Percentiles rank a stretch among this genome's conserved stretches.
Conservation (phyloP, 495 filamentous ascomycete species). For the Aspergillus biplanus region DNA sequence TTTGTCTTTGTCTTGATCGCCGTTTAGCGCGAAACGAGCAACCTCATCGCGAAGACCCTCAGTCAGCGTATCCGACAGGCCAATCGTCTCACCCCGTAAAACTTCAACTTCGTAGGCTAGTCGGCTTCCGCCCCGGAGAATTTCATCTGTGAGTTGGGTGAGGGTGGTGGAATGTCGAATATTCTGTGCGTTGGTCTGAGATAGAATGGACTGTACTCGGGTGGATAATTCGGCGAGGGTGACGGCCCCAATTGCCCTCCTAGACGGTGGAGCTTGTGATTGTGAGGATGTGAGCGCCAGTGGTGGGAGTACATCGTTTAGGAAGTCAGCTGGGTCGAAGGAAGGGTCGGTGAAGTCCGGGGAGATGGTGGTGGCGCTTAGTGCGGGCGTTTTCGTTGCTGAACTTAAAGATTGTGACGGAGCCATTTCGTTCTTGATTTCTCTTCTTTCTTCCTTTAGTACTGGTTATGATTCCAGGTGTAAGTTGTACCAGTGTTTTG, state of each 20-base stretch:
- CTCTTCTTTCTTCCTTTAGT: no score
- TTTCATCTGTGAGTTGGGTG: conserved; percentile 91
- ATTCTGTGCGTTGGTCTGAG: conserved; percentile 86
- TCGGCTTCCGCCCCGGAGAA: conserved; percentile 80
- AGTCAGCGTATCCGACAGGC: conserved; percentile 73
- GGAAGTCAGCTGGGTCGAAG: conserved; percentile 80
- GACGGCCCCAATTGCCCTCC: conserved; percentile 50
- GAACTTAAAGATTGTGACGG: conserved; percentile 26
- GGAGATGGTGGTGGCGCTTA: conserved; percentile 48
- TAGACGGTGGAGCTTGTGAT: conserved; percentile 37
- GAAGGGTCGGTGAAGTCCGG: conserved; percentile 65
- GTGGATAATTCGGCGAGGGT: conserved; percentile 76
- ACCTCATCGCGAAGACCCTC: conserved; percentile 73
- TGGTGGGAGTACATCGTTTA: conserved; percentile 74
- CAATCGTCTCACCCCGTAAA: conserved; percentile 80
- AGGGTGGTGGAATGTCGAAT: conserved; percentile 79
- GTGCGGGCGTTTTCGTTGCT: conserved; percentile 22
- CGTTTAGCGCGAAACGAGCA: conserved; percentile 62
- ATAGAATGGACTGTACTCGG: conserved; percentile 81
- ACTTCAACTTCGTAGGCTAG: conserved; percentile 96
- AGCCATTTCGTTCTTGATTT: conserved; percentile 15
- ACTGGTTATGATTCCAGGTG: not conserved
- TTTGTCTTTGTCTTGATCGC: conserved; percentile 11
- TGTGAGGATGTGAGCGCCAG: conserved; percentile 47
- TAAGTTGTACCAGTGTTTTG: not conserved